Conservation (phyloP, 1,139 yeast genomes). For the Candida buenavistaensis region DNA sequence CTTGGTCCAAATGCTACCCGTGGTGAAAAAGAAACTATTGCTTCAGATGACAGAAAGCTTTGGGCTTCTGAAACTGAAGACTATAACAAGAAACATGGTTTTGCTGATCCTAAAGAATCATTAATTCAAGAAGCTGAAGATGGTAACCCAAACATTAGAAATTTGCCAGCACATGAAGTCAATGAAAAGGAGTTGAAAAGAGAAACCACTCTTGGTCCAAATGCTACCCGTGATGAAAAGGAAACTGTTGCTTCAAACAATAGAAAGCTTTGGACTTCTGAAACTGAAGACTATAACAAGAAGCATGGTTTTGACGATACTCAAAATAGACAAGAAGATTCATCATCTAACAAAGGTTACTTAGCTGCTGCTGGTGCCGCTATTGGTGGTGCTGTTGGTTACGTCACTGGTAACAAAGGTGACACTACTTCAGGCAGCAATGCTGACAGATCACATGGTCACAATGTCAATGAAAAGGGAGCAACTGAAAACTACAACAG, state of each 20-base stretch:
- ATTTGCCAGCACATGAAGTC: conserved; percentile 5
- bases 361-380: conserved; percentile 13
- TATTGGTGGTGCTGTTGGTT: conserved; percentile 11
- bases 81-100: conserved; percentile 13
- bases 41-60: conserved; percentile 1
- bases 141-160: conserved; percentile 1
- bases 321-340: too few relatives aligned
- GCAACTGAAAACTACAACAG: conserved; percentile 28
- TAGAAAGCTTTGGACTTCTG: conserved; percentile 20
- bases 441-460: too few relatives aligned
- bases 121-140: conserved; percentile 6
- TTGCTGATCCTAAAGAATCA: conserved; percentile 17
- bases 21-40: conserved; percentile 4
- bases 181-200: conserved; percentile 1
- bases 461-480: too few relatives aligned
- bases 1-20: conserved; percentile 4
- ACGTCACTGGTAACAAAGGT: conserved; percentile 14
- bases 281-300: conserved; percentile 28
- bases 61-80: conserved; percentile 26
- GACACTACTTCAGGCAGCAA: too few relatives aligned
- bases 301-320: conserved; percentile 27
- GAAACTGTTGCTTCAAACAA: conserved; percentile 9
- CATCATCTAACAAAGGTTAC: conserved; percentile 3
- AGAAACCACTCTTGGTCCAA: conserved; percentile 1
- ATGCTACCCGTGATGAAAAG: conserved; percentile 2